Percentiles rank a stretch among this genome's conserved stretches.
Conservation (phyloP, 768 basidiomycete genomes). For the Mycena rebaudengoi region DNA sequence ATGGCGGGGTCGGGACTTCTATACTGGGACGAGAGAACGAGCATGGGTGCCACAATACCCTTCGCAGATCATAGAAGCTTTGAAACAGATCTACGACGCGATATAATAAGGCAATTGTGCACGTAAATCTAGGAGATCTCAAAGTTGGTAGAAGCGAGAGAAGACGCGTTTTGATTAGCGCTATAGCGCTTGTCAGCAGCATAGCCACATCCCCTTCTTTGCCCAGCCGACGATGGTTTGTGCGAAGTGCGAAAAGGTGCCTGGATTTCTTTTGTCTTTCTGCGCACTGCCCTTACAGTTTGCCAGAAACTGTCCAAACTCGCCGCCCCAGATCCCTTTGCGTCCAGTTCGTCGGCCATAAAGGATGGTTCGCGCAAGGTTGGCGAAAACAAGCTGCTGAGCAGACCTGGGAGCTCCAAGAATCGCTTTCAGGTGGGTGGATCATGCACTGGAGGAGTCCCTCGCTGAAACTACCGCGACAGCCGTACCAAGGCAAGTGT, state of each 20-base stretch:
- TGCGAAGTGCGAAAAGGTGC: constrained; percentile 83
- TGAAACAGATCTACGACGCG: constrained; percentile 23
- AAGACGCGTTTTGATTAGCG: no score
- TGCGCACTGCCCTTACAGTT: constrained; percentile 11
- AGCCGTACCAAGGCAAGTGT: constrained; percentile 90
- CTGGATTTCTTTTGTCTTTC: constrained; percentile 27
- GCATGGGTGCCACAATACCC: constrained; percentile 4
- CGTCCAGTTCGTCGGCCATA: constrained; percentile 73
- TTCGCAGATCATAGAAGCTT: constrained; percentile 4
- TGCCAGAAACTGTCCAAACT: constrained; percentile 89
- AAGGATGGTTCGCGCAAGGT: constrained; percentile 84
- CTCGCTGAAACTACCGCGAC: constrained; percentile 28
- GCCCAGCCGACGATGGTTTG: constrained; percentile 69
- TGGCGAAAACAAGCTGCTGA: constrained; percentile 85
- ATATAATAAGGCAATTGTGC: constrained; percentile 27
- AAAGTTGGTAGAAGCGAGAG: neutral
- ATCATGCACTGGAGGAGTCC: constrained; percentile 17
- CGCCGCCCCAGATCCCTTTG: constrained; percentile 90
- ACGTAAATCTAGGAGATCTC: constrained; percentile 14
- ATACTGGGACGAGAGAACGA: constrained; percentile 39
- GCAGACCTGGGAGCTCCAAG: constrained; percentile 74
- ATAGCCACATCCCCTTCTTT: neutral
- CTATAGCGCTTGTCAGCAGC: no score
- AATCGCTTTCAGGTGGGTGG: constrained; percentile 76
- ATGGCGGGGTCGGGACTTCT: constrained; percentile 50